Base-by-base conservation (phyloP, 441 rosid genomes). In the Jatropha multifida region DNA sequence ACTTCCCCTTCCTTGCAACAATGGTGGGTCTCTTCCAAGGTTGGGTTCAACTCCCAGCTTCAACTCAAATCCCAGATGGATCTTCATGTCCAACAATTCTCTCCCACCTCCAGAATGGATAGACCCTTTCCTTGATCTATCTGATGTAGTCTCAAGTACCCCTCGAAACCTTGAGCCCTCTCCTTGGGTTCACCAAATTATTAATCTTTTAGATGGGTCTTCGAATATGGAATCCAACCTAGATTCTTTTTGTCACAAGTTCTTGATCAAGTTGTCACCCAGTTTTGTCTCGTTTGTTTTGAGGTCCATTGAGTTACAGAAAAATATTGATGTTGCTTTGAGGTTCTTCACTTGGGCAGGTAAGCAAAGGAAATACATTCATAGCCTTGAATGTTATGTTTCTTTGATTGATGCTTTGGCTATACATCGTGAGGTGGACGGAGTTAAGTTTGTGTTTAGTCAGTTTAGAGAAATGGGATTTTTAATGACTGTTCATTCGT, bases 81-180 rank as follows among this genome's bases (percentile, higher is more conserved):
- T 87, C 65, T 86, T 79, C 81, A 68, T 82, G n/a, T 68, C 68
- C 66, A 32, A 32, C 32, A 81, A 18, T 69, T 73, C 86, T 12
- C 83, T 83, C 64, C 97, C 97, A 68, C 91, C 97, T 78, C 92
- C 94, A 46, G 94, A 90, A 81, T 89, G 97, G 98, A 76, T 92
- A 58, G 98, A 93, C 44, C 98, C 97, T 65, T 83, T 89, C 64
- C 70, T 64, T 78, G 93, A 94, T 78, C 84, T 87, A 58, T 89
- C 98, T 49, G 94, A 83, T 77, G 69, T 91, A 38, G 87, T 85
- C 73, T 81, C 84, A 61, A 75, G 77, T 60, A n/a, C 18, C 71
- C 76, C 72, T 69, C 80, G 74, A 44, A 79, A 78, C 81, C 83
- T 85, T 52, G 74, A 79, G 40, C 90, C 84, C 1, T 94, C 94